phyloP scores from a whole-genome alignment of 345 rosid species.

The Isatis tinctoria region DNA sequence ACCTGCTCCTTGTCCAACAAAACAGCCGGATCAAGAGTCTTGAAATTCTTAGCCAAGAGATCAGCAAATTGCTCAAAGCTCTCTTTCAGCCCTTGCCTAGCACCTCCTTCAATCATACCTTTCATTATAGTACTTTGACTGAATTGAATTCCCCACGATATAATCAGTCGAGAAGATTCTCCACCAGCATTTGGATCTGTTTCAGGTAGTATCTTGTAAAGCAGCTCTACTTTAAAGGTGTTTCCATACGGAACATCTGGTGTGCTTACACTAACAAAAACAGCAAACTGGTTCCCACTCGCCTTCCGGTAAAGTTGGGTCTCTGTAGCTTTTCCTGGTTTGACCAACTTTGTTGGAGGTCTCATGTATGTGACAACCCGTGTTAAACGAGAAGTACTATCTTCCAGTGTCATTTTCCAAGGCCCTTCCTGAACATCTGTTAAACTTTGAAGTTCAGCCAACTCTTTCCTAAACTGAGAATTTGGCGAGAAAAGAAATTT shows the following conservation, averaged over 20 bases:
- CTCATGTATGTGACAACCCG: conserved; percentile 56
- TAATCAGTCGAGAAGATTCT: conserved; percentile 53
- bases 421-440: conserved; percentile 64
- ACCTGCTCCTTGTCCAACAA: conserved; percentile 46
- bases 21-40: conserved; percentile 37
- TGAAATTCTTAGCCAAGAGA: conserved; percentile 52
- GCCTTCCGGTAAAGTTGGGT: conserved; percentile 68
- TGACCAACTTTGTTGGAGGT: conserved; percentile 70
- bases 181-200: conserved; percentile 43
- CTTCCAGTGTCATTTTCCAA: conserved; percentile 59
- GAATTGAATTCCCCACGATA: conserved; percentile 76
- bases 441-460: conserved; percentile 65
- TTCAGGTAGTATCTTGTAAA: conserved; percentile 73
- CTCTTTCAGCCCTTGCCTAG: conserved; percentile 68
- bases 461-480: conserved; percentile 62
- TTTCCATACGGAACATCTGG: conserved; percentile 86
- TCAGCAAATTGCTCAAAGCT: conserved; percentile 62
- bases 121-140: conserved; percentile 69
- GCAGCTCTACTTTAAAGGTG: conserved; percentile 59
- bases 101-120: conserved; percentile 89
- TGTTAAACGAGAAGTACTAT: conserved; percentile 31
- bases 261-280: conserved; percentile 53
- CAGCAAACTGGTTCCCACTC: conserved; percentile 48
- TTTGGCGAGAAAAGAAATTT: conserved; percentile 62
- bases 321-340: conserved; percentile 77